phyloP scores from a whole-genome alignment of 805 yeast species.

The Scheffersomyces coipomensis region DNA sequence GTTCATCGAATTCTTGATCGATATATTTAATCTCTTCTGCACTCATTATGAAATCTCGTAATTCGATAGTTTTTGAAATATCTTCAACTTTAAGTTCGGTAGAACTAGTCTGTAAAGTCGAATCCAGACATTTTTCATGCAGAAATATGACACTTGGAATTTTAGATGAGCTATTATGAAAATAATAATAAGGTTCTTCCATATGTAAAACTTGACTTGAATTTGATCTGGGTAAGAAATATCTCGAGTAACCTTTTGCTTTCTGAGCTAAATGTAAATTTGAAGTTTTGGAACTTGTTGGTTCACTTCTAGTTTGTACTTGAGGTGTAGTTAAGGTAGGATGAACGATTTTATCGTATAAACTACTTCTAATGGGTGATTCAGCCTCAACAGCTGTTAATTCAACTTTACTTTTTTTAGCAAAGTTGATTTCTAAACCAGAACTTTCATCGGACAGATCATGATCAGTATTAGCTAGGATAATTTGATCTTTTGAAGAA shows the following conservation, averaged over 20 bases:
- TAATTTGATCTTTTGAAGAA: no score
- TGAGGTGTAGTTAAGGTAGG: neutral
- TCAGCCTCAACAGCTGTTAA: no score
- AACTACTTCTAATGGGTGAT: no score
- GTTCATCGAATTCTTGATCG: conserved; percentile 9
- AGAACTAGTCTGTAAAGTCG: neutral
- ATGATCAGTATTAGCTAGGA: neutral
- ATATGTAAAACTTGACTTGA: conserved; percentile 6
- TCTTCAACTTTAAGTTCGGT: neutral
- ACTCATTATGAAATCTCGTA: conserved; percentile 7
- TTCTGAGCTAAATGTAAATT: conserved; percentile 9
- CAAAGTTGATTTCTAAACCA: neutral
- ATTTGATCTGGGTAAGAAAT: conserved; percentile 4
- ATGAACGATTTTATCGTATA: neutral
- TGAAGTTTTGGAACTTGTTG: conserved; percentile 1
- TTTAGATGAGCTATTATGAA: neutral
- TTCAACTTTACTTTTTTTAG: no score
- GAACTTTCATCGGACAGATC: neutral
- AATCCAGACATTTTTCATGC: neutral
- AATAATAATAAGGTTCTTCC: conserved; percentile 13
- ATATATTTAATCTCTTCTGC: conserved; percentile 7
- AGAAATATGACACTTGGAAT: neutral
- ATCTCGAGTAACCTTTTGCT: conserved; percentile 10
- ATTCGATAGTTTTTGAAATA: neutral
- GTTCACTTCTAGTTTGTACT: neutral